Conservation (phyloP, 2,329 filamentous ascomycete genomes). For the Chaetomium strumarium region DNA sequence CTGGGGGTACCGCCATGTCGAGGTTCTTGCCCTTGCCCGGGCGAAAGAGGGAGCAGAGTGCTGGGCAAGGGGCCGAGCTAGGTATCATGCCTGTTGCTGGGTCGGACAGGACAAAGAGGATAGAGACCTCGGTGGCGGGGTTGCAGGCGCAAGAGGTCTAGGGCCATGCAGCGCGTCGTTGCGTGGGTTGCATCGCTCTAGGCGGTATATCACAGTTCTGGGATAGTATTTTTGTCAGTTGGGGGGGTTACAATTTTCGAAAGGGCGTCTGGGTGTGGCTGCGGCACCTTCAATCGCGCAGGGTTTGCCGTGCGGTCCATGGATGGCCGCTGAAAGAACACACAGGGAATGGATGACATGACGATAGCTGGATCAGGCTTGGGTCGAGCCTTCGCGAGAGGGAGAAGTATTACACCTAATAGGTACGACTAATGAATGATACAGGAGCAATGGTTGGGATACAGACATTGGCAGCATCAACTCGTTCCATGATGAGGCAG, state of each 20-base stretch:
- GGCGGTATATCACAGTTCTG: too few species aligned
- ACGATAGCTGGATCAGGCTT: too few species aligned
- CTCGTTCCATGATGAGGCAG: background rate
- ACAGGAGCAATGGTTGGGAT: too few species aligned
- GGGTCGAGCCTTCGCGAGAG: too few species aligned
- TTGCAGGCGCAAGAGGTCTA: slow-evolving; percentile 20
- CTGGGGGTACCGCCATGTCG: slow-evolving; percentile 1
- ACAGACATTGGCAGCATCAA: too few species aligned
- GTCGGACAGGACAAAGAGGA: background rate
- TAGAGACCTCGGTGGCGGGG: background rate
- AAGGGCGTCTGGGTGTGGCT: too few species aligned
- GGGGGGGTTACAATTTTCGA: background rate
- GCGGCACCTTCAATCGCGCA: too few species aligned
- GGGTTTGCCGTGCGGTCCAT: too few species aligned
- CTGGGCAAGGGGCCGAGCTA: slow-evolving; percentile 58
- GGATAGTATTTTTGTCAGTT: background rate
- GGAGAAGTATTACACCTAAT: too few species aligned
- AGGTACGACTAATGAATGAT: too few species aligned
- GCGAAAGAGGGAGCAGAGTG: slow-evolving; percentile 63
- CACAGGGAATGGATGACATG: too few species aligned
- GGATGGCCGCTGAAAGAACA: too few species aligned
- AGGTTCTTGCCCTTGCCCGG: slow-evolving; percentile 3
- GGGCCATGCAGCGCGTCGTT: background rate
- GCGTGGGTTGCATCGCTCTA: background rate
- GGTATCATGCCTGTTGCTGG: slow-evolving; percentile 45